Base-by-base conservation (phyloP, 495 filamentous ascomycete species). In the Sporormia fimetaria region DNA sequence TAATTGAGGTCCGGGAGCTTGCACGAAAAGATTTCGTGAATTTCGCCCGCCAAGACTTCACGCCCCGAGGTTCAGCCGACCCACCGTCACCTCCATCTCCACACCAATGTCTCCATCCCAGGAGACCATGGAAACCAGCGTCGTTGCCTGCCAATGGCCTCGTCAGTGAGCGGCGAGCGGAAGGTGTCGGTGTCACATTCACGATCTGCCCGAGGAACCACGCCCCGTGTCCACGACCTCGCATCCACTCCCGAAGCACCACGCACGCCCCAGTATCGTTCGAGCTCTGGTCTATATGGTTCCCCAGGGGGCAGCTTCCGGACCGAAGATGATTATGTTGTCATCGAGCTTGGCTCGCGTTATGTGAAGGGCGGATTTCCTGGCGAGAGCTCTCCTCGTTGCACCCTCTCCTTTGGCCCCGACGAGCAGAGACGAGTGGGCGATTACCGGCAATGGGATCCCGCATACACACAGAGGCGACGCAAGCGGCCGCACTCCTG, bases 301-400 rank as follows among this genome's bases (percentile, higher is more conserved):
- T 84, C 83, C 0, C 80, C 83, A 0, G 64, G 70, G 28, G 74
- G 78, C 17, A 73, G 75, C 36, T 76, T 81, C 31, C 83, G 87
- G 26, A 73, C 73, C 40, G 81, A 93, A 55, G 90, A 59, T 11
- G 61, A 95, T 54, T 87, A 95, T 48, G 54, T 95, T 9, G 69
- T 98, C 33, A 67, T 94, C 30, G 87, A 95, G 54, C 63, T 96
- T 47, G 87, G 86, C 3, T 69, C 79, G 4, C 70, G 87, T 33
- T 81, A 76, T 63, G 55, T 98, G 8, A 77, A 81, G 22, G 78
- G 81, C 12, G 90, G 90, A 3, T 88, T 94, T 54, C 80, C 85
- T 20, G 85, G 85, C 30, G 85, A 90, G 57, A 67, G 74, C 9
- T 54, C 68, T 6, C 88, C 90, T 14, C 71, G 80, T 54, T 87